phyloP scores from a whole-genome alignment of 139 green algal genomes.

The Spirogloea muscicola region DNA sequence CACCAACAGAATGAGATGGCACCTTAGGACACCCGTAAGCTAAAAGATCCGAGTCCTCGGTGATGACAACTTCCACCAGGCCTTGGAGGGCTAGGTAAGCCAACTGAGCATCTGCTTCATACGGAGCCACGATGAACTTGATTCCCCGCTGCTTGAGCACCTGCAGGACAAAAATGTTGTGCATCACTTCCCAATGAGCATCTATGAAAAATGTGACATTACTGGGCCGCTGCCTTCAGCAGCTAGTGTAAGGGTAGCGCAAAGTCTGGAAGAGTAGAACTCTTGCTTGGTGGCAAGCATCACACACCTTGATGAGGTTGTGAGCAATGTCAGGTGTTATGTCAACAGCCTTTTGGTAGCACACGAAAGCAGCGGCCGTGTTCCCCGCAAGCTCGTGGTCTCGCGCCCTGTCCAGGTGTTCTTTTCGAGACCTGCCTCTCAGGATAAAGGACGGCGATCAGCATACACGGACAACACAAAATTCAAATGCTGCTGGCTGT shows the following conservation, averaged over 20 bases:
- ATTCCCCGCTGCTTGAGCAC: constrained; percentile 64
- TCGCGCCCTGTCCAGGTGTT: constrained; percentile 58
- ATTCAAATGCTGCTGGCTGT: too few species aligned
- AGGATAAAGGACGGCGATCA: too few species aligned
- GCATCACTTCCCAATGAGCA: too few species aligned
- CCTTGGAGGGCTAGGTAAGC: constrained; percentile 59
- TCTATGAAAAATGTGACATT: too few species aligned
- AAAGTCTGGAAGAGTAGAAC: too few species aligned
- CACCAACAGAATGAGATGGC: constrained; percentile 8
- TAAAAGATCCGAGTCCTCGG: constrained; percentile 94
- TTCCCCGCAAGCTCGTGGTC: constrained; percentile 69
- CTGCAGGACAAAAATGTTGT: constrained; percentile 48
- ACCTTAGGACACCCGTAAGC: constrained; percentile 85
- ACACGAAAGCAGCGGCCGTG: constrained; percentile 70
- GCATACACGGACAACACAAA: too few species aligned
- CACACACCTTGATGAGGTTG: constrained; percentile 50
- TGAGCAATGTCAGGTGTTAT: constrained; percentile 79
- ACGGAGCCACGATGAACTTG: constrained; percentile 86
- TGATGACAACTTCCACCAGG: constrained; percentile 81
- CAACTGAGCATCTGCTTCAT: constrained; percentile 97
- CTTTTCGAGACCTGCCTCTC: constrained; percentile 18
- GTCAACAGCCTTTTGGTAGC: constrained; percentile 74
- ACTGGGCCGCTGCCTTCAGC: too few species aligned
- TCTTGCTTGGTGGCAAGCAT: too few species aligned
- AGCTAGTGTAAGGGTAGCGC: too few species aligned